Evolutionary conservation across 2,329 filamentous ascomycete species (phyloP).

Genomic region (Cladophialophora exuberans): DNA sequence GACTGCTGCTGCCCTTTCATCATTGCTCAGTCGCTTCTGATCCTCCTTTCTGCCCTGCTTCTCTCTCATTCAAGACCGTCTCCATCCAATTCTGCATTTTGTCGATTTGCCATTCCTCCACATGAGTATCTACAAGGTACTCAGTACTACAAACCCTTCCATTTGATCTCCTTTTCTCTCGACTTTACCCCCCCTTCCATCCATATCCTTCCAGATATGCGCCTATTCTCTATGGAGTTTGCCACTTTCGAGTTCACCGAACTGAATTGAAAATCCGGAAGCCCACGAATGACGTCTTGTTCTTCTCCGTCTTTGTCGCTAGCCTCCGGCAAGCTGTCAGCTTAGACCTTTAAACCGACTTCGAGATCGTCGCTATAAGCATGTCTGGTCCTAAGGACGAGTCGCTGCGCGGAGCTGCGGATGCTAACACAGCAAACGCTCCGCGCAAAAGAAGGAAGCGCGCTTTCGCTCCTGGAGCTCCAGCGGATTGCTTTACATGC

Average conservation of each 20-base stretch:
- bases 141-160: neutral
- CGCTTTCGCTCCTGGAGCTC: slow-evolving; percentile 83
- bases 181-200: neutral
- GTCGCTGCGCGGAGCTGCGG: slow-evolving; percentile 6
- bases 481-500: slow-evolving; percentile 95
- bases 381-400: slow-evolving; percentile 19
- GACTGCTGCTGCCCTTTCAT: neutral
- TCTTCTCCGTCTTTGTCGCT: neutral
- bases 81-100: neutral
- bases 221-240: slow-evolving; percentile 5
- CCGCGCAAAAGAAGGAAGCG: slow-evolving; percentile 77
- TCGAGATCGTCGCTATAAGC: neutral
- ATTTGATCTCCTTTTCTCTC: neutral
- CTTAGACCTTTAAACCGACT: neutral
- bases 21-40: neutral
- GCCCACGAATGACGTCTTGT: slow-evolving; percentile 10
- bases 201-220: slow-evolving; percentile 7
- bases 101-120: too few species aligned
- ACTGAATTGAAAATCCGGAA: slow-evolving; percentile 1
- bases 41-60: neutral
- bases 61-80: neutral
- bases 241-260: slow-evolving; percentile 3
- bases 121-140: neutral
- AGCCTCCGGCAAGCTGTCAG: neutral
- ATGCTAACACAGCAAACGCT: slow-evolving; percentile 9